phyloP scores from a whole-genome alignment of 805 yeast species.

The Cyberlindnera mrakii region DNA sequence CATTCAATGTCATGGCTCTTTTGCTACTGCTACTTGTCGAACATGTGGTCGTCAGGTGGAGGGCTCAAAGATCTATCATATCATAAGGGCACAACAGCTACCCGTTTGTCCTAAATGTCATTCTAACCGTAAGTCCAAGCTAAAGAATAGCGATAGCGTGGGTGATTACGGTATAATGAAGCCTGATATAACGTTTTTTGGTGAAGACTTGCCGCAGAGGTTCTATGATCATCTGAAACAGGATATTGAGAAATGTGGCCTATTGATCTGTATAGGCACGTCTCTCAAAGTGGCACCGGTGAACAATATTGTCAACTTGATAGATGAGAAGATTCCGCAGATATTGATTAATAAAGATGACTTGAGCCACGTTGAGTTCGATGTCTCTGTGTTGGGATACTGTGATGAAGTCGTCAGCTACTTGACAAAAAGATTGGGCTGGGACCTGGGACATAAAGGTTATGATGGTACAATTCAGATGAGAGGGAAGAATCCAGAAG shows the following conservation, averaged over 20 bases:
- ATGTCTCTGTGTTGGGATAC: slow-evolving; percentile 66
- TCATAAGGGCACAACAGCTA: slow-evolving; percentile 51
- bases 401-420: slow-evolving; percentile 80
- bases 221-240: slow-evolving; percentile 55
- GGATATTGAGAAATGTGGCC: slow-evolving; percentile 67
- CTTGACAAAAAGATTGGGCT: slow-evolving; percentile 48
- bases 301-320: slow-evolving; percentile 72
- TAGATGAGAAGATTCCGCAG: slow-evolving; percentile 75
- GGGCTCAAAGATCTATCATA: slow-evolving; percentile 59
- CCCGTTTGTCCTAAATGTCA: slow-evolving; percentile 71
- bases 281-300: slow-evolving; percentile 92
- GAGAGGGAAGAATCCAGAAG: slow-evolving; percentile 25
- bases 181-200: slow-evolving; percentile 90
- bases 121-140: slow-evolving; percentile 32
- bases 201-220: slow-evolving; percentile 69
- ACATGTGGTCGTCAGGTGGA: slow-evolving; percentile 63
- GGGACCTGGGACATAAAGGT: slow-evolving; percentile 57
- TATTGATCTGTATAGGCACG: slow-evolving; percentile 82
- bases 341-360: slow-evolving; percentile 73
- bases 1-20: slow-evolving; percentile 91
- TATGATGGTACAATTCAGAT: slow-evolving; percentile 31
- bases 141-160: slow-evolving; percentile 21
- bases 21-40: slow-evolving; percentile 80
- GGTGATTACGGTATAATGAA: slow-evolving; percentile 76
- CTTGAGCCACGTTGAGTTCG: slow-evolving; percentile 72